phyloP scores from a whole-genome alignment of 495 filamentous ascomycete genomes.

The Talaromyces thailandensis region DNA sequence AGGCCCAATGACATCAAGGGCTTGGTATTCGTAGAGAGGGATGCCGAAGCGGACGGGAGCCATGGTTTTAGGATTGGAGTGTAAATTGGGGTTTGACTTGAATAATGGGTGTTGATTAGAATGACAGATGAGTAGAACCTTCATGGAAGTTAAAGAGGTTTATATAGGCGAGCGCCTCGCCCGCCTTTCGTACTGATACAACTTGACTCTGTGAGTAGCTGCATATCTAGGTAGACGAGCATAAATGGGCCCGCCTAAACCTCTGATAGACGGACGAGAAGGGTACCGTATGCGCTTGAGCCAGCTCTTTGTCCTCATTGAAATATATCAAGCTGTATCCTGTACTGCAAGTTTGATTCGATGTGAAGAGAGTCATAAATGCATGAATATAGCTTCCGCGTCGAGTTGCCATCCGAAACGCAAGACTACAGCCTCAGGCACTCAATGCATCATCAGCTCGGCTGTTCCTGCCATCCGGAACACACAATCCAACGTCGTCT shows the following conservation, averaged over 20 bases:
- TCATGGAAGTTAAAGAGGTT: neutral
- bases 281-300: too few relatives aligned
- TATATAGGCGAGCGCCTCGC: neutral
- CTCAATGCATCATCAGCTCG: neutral
- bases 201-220: neutral
- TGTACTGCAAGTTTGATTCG: neutral
- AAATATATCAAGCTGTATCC: too few relatives aligned
- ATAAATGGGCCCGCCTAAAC: neutral
- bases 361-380: neutral
- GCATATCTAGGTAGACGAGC: neutral
- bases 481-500: neutral
- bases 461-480: constrained; percentile 1
- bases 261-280: too few relatives aligned
- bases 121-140: too few relatives aligned
- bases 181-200: neutral
- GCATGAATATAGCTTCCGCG: neutral
- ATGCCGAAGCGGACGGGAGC: constrained; percentile 18
- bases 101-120: neutral
- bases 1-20: constrained; percentile 23
- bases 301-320: too few relatives aligned
- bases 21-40: constrained; percentile 19
- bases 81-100: neutral
- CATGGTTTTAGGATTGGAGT: constrained; percentile 7
- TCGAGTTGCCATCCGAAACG: constrained; percentile 1
- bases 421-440: neutral